These are phyloP conservation scores for Cymbopogon flexuosus DNA, from an alignment of 202 grass and related monocot species.

Conservation along the genomic window DNA sequence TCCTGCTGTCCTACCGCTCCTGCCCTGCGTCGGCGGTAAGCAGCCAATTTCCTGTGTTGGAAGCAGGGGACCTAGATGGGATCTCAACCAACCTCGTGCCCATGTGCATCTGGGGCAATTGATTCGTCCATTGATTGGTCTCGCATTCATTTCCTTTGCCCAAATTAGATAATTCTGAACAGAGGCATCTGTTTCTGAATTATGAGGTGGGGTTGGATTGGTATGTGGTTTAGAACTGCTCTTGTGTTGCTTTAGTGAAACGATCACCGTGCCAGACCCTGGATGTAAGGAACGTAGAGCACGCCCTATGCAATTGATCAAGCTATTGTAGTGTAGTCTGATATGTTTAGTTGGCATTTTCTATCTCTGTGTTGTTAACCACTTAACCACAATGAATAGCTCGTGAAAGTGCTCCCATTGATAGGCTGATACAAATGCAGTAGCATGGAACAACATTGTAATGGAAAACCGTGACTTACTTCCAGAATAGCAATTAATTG, in stretches of 20 bases:
- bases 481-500: background rate
- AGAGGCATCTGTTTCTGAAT: background rate
- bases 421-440: background rate
- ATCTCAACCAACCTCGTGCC: background rate
- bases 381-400: conserved; percentile 2
- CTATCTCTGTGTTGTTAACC: background rate
- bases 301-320: background rate
- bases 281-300: background rate
- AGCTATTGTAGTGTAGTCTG: background rate
- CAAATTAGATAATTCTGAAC: background rate
- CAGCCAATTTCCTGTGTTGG: background rate
- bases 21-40: conserved; percentile 15
- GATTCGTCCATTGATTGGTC: background rate
- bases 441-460: background rate
- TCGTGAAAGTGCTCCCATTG: background rate
- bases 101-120: background rate
- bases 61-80: background rate
- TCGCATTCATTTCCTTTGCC: background rate
- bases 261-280: background rate
- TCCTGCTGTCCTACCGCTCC: background rate
- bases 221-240: background rate
- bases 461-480: background rate
- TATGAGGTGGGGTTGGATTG: background rate
- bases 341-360: background rate
- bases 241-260: background rate